Evolutionary conservation across 495 filamentous ascomycete genomes (phyloP).

Genomic region (Aspergillus indologenus): DNA sequence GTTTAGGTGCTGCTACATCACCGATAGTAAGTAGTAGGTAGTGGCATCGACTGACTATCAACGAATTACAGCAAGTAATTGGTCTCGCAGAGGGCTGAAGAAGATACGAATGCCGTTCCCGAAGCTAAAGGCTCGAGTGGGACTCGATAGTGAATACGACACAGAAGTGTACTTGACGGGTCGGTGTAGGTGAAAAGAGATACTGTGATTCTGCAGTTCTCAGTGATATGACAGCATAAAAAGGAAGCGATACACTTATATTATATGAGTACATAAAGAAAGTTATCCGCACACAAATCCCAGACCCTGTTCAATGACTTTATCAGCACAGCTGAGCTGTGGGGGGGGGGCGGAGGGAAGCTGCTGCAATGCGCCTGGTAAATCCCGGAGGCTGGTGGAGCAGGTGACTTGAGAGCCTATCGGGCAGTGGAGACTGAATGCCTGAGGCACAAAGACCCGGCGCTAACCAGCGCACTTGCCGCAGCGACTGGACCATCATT

Average conservation of each 20-base stretch:
- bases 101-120: neutral
- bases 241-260: neutral
- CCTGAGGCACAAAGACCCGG: slow-evolving; percentile 1
- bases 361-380: neutral
- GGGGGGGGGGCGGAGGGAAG: neutral
- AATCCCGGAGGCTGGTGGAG: slow-evolving; percentile 18
- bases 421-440: neutral
- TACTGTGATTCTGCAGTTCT: too few relatives aligned
- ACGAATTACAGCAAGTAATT: too few relatives aligned
- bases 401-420: slow-evolving; percentile 13
- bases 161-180: too few relatives aligned
- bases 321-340: neutral
- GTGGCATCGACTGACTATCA: neutral
- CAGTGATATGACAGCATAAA: neutral
- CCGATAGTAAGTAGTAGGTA: neutral
- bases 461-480: neutral
- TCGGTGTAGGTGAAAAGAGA: too few relatives aligned
- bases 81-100: neutral
- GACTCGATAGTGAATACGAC: neutral
- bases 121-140: neutral
- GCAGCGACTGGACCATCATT: neutral
- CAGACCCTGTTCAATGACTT: neutral
- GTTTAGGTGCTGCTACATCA: neutral
- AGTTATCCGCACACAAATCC: neutral
- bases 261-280: too few relatives aligned